Evolutionary conservation across 306 rosid species (phyloP), one percentile per base, ranked within the genome.

Genomic region (Datisca glomerata): DNA sequence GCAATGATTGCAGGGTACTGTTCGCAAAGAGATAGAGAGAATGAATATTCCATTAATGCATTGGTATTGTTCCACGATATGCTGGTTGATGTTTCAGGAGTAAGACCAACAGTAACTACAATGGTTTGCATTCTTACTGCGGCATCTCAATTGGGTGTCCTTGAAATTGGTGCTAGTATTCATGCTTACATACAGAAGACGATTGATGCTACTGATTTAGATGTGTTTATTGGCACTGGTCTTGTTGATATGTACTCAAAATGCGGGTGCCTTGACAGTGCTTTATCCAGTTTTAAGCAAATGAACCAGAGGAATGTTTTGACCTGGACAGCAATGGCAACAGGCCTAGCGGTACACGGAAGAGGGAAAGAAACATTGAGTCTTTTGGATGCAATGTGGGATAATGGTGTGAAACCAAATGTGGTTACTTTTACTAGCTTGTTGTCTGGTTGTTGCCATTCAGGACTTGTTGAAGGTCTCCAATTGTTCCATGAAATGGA

Each of bases 171-270:
- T 43, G 72, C 61, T 57, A 69, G 76, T 48, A 22, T 85, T 31
- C 96, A 85, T 43, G 93, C 80, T 8, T 72, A 74, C 65, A 56
- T 63, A 1, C 68, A 53, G 66, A 85, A 85, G 56, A 57, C 63
- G 12, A 28, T 69, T 22, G n/a, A 52, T 40, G 49, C 42, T 39
- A 66, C 81, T 29, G 82, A 74, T 54, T 43, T 49, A 56, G 89
- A 80, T 71, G 78, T 85, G 42, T 80, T 77, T 55, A 60, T 80
- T 16, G 96, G 93, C 21, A 77, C 96, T 10, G 72, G 82, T 35
- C 74, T 85, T 32, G 75, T 85, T 31, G 87, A 80, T 63, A 80
- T 85, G 93, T 85, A 85, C 65, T 63, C 85, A 7, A 85, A 85
- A 69, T 80, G 96, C 39, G 93, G 93, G 8, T 69, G 78, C 38